phyloP scores from a whole-genome alignment of 805 yeast species.

The Sungouiella blattae region DNA sequence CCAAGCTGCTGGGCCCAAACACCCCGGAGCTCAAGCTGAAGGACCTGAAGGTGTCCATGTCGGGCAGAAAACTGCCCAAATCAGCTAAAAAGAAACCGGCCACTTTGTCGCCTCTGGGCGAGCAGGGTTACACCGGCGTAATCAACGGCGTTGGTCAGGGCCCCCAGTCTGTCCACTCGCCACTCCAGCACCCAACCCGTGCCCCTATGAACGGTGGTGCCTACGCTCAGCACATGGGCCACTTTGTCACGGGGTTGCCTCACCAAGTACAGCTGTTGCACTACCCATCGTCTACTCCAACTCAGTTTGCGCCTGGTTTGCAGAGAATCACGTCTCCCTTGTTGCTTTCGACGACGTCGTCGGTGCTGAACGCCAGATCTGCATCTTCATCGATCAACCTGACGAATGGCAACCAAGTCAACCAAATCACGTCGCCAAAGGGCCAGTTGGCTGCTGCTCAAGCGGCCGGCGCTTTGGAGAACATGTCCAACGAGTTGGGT shows the following conservation, averaged over 20 bases:
- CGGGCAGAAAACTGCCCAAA: conserved; percentile 24
- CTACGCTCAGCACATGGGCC: conserved; percentile 15
- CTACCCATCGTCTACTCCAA: conserved; percentile 66
- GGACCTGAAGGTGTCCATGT: conserved; percentile 31
- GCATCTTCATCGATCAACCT: conserved; percentile 10
- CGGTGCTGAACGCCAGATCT: conserved; percentile 38
- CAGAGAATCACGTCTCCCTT: conserved; percentile 64
- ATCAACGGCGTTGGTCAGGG: background rate
- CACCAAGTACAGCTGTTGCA: conserved; percentile 51
- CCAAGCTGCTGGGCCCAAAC: conserved; percentile 44
- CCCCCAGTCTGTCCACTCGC: conserved; percentile 6
- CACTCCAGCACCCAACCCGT: conserved; percentile 11
- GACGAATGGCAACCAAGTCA: no score
- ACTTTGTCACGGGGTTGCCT: conserved; percentile 20
- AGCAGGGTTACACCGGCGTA: no score
- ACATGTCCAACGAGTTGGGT: conserved; percentile 41
- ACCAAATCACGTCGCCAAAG: conserved; percentile 9
- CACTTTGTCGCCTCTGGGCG: background rate
- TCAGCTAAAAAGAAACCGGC: conserved; percentile 7
- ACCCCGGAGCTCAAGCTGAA: conserved; percentile 57
- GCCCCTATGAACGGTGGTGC: conserved; percentile 8
- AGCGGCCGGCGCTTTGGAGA: conserved; percentile 45
- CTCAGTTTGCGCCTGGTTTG: conserved; percentile 65
- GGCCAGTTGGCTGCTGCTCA: conserved; percentile 23
- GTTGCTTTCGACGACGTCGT: conserved; percentile 49